Conservation (phyloP, 768 basidiomycete genomes). For the Coprinopsis strossmayeri region DNA sequence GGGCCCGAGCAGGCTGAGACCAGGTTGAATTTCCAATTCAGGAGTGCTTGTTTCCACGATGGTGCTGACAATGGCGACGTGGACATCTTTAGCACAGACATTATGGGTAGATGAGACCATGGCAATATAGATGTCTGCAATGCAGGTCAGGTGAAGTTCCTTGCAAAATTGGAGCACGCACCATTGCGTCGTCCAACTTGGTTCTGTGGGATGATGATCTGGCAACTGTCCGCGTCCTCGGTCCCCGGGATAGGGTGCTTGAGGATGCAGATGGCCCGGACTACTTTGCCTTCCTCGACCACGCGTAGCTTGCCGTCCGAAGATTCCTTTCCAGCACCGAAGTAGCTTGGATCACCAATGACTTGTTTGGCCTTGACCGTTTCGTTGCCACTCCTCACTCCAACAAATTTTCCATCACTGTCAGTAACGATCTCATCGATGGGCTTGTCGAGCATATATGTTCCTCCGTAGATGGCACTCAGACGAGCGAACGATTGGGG, state of each 20-base stretch:
- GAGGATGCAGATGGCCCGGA: constrained; percentile 95
- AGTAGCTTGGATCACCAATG: constrained; percentile 97
- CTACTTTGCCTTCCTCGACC: constrained; percentile 88
- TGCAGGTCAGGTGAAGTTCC: background rate
- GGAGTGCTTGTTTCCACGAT: constrained; percentile 94
- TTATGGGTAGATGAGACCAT: constrained; percentile 97
- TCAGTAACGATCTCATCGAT: constrained; percentile 89
- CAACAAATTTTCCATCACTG: constrained; percentile 81
- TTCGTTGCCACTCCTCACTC: constrained; percentile 84
- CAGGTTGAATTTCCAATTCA: constrained; percentile 89
- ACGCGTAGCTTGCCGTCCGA: constrained; percentile 81
- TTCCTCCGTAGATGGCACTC: constrained; percentile 97
- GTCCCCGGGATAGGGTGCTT: constrained; percentile 98
- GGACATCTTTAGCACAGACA: constrained; percentile 92
- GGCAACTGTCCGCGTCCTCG: constrained; percentile 89
- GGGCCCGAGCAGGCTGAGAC: constrained; percentile 83
- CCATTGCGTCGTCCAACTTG: constrained; percentile 92
- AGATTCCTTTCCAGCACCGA: constrained; percentile 62
- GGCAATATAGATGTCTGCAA: constrained; percentile 93
- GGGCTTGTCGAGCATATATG: constrained; percentile 98
- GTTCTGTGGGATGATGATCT: constrained; percentile 99
- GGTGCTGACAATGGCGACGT: constrained; percentile 96
- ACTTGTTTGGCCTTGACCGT: constrained; percentile 96
- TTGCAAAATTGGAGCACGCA: constrained; percentile 26
- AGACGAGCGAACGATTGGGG: constrained; percentile 98